A percentile compares a stretch with the other conserved stretches of the same genome.
These are phyloP conservation scores for Solanum ahanhuiri DNA, from an alignment of 257 asterid species.

Conservation along the genomic window DNA sequence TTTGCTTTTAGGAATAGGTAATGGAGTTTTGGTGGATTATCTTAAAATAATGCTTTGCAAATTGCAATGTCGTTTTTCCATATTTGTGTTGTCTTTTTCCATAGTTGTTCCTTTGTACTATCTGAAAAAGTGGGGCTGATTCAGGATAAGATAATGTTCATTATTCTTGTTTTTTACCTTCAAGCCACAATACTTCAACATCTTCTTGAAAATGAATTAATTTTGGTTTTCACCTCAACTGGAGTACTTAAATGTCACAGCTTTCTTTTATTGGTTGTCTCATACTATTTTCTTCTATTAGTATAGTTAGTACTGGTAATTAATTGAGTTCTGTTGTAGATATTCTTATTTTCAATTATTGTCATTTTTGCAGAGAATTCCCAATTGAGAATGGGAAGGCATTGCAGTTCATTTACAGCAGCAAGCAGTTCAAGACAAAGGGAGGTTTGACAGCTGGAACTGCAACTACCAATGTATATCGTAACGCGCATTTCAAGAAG, in stretches of 20 bases:
- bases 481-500: constrained; percentile 53
- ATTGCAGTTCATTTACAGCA: constrained; percentile 76
- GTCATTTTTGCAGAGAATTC: constrained; percentile 43
- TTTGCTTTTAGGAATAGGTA: constrained; percentile 88
- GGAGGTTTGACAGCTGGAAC: constrained; percentile 95
- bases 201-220: background rate
- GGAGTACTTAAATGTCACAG: background rate
- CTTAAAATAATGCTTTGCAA: background rate
- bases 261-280: background rate
- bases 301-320: background rate
- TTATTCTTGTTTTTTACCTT: background rate
- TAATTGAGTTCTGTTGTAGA: background rate
- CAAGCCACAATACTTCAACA: background rate
- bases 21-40: background rate
- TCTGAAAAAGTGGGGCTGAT: background rate
- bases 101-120: background rate
- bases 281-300: background rate
- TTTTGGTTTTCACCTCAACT: background rate
- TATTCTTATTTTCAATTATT: background rate
- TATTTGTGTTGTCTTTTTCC: background rate
- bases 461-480: constrained; percentile 85
- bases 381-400: constrained; percentile 71
- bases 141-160: background rate
- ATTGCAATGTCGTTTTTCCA: background rate
- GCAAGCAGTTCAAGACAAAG: constrained; percentile 88